Base-by-base conservation (phyloP, 1,284 basidiomycete genomes). In the Flammula alnicola region DNA sequence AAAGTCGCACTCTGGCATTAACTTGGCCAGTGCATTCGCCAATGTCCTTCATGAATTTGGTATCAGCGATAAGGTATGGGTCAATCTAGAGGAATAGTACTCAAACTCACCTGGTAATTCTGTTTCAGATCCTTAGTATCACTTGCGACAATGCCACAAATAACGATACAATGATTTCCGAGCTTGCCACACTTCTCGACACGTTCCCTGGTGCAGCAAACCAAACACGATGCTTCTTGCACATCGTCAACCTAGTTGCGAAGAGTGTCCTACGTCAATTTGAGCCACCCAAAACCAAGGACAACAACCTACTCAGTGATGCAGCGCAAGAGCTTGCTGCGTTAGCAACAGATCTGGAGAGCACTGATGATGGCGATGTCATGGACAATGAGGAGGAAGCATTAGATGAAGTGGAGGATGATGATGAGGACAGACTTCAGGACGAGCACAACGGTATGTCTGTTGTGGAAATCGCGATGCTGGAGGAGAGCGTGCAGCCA, bases 161-260 rank as follows among this genome's bases (percentile, higher is more conserved):
- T 35, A 72, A 71, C 38, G 61, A 67, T 26, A 56, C 52, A 1
- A 71, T 73, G 63, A 52, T 65, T 0, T 38, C 59, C 0, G 49
- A 63, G 25, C 60, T 73, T 1, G 38, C n/a, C 1, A 7, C 50
- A 1, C 38, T 61, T 1, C 20, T 69, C 4, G 14, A 26, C 1
- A 22, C 29, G 0, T 72, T 68, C 40, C 39, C 46, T 1, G 62
- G 64, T 0, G 35, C 19, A 2, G 38, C 47, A 1, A 60, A 51
- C 9, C 60, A 49, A 2, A 60, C 59, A 0, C 52, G 56, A 0
- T 73, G 71, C 47, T 69, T 72, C 46, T 42, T 54, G 0, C 70
- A 74, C 30, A 62, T 69, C 5, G 14, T 64, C 0, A 69, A 67
- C 31, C 59, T 74, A 0, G 51, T 62, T 1, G 67, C 59, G 0